A percentile compares a stretch with the other conserved stretches of the same genome.
Conservation (phyloP, 176 grass and related monocot species). For the Bolboschoenus planiculmis region DNA sequence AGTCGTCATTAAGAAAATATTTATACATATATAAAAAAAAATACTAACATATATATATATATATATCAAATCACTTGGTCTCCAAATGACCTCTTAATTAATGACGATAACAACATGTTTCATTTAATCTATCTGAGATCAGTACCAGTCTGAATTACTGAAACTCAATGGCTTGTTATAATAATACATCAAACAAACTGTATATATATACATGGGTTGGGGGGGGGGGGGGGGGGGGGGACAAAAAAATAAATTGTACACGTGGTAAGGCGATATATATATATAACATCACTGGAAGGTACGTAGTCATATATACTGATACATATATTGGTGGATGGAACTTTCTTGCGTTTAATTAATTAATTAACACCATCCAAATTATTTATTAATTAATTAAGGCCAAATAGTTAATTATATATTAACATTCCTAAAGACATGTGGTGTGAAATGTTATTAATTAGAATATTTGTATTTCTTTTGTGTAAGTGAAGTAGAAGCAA, state of each 20-base stretch:
- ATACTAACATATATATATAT: too few species aligned
- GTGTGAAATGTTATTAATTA: neutral
- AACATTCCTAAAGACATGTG: neutral
- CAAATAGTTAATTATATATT: neutral
- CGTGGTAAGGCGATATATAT: neutral
- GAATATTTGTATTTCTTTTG: neutral
- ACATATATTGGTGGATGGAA: neutral
- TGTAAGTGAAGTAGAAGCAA: slow-evolving; percentile 25
- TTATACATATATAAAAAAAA: too few species aligned
- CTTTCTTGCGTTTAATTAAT: neutral
- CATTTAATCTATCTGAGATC: neutral
- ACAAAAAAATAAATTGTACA: neutral
- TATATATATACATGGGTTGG: too few species aligned
- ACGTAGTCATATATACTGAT: neutral
- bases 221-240: too few species aligned
- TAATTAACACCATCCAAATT: neutral
- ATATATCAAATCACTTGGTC: too few species aligned
- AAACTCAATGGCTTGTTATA: neutral
- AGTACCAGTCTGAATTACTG: too few species aligned
- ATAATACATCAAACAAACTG: neutral
- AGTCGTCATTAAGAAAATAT: too few species aligned
- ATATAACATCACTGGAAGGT: neutral
- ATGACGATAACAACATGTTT: neutral
- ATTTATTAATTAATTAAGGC: neutral
- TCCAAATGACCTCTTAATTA: too few species aligned